Percentiles rank a stretch among this genome's conserved stretches.
Conservation (phyloP, 257 asterid genomes). For the Avicennia marina region DNA sequence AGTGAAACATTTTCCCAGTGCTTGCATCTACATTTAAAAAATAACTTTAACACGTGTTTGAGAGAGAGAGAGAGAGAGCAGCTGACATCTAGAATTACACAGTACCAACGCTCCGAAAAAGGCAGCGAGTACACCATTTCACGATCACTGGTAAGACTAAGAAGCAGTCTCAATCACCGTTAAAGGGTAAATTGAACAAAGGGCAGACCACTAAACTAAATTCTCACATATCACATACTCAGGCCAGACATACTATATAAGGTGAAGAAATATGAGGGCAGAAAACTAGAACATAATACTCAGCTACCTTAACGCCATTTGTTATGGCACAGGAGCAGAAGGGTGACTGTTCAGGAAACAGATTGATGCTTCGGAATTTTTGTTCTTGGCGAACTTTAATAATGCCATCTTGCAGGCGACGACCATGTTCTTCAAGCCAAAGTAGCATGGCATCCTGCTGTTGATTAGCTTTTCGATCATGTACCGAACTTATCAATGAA, state of each 20-base stretch:
- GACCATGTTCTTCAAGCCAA: slow-evolving; percentile 92
- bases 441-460: slow-evolving; percentile 76
- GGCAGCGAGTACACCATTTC: too few relatives aligned
- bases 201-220: too few relatives aligned
- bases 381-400: slow-evolving; percentile 53
- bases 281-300: not conserved
- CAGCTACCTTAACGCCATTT: slow-evolving; percentile 75
- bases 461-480: slow-evolving; percentile 34
- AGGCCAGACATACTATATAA: not conserved
- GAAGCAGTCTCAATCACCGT: too few relatives aligned
- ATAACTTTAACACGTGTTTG: too few relatives aligned
- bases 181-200: too few relatives aligned
- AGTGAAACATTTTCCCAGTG: too few relatives aligned
- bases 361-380: slow-evolving; percentile 52
- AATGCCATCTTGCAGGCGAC: slow-evolving; percentile 59
- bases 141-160: too few relatives aligned
- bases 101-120: too few relatives aligned
- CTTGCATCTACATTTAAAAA: too few relatives aligned
- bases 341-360: slow-evolving; percentile 70
- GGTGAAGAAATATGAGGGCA: not conserved
- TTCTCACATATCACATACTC: not conserved
- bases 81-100: too few relatives aligned
- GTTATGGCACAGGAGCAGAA: slow-evolving; percentile 68
- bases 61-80: too few relatives aligned
- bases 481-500: slow-evolving; percentile 42